These are phyloP conservation scores for Trichoderma endophyticum DNA, from an alignment of 2,329 filamentous ascomycete genomes.

Conservation along the genomic window DNA sequence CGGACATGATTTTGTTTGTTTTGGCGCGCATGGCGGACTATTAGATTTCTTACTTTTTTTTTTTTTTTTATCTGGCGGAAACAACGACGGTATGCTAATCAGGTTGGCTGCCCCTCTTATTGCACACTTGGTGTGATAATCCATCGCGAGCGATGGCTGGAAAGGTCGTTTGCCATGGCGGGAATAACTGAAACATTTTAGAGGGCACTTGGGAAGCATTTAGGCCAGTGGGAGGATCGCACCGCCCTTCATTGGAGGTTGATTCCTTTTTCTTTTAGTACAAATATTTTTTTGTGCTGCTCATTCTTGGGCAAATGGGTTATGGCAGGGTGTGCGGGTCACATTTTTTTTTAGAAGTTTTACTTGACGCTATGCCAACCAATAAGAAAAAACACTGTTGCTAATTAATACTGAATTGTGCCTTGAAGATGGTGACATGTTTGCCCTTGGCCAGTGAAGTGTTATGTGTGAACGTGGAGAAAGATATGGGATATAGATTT, in stretches of 20 bases:
- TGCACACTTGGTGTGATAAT: slow-evolving; percentile 52
- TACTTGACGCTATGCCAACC: slow-evolving; percentile 17
- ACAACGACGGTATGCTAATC: slow-evolving; percentile 26
- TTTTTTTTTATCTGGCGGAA: slow-evolving; percentile 23
- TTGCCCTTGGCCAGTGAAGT: slow-evolving; percentile 8
- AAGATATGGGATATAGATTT: neutral
- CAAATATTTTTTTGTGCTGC: slow-evolving; percentile 21
- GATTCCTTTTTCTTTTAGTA: slow-evolving; percentile 15
- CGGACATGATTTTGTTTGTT: slow-evolving; percentile 13
- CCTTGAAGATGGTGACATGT: slow-evolving; percentile 5
- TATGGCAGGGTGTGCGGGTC: slow-evolving; percentile 32
- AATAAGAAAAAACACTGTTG: slow-evolving; percentile 19
- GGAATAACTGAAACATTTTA: slow-evolving; percentile 13
- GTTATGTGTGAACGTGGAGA: neutral
- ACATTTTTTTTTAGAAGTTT: slow-evolving; percentile 26
- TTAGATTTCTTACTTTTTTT: slow-evolving; percentile 14
- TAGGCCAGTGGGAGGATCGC: slow-evolving; percentile 1
- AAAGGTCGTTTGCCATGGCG: slow-evolving; percentile 32
- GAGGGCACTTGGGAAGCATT: slow-evolving; percentile 3
- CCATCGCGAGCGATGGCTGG: slow-evolving; percentile 38
- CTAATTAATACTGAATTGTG: slow-evolving; percentile 15
- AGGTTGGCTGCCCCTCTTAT: slow-evolving; percentile 38
- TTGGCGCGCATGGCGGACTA: slow-evolving; percentile 30
- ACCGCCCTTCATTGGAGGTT: slow-evolving; percentile 14
- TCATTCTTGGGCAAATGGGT: slow-evolving; percentile 25